Evolutionary conservation across 805 yeast genomes (phyloP), one percentile per base, ranked within the genome.

Genomic region (Torulaspora delbrueckii): DNA sequence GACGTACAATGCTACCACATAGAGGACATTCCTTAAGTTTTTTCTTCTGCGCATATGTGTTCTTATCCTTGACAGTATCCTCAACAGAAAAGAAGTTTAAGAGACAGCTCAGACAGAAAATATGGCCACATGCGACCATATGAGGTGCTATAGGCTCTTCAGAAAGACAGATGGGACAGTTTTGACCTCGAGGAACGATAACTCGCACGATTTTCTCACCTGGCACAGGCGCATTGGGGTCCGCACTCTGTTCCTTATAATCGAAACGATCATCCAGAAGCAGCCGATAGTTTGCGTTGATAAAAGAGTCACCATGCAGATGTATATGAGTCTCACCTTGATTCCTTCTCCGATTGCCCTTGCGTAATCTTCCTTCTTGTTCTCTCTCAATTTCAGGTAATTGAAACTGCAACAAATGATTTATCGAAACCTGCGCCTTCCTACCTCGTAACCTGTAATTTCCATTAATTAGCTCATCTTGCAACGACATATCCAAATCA

Each of bases 71-170:
- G 5, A 66, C 59, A 19, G 71, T 71, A 14, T 82, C 79, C 30
- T 78, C 84, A 36, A 51, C 46, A 13, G 61, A 51, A 37, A 87
- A 68, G 56, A 86, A 78, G 37, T 89, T 77, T 45, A 89, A 63
- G 25, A 91, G 65, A 63, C 99, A 93, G 10, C 89, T 79, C 45
- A 79, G 73, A 60, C 99, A 93, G 58, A 93, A 79, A 12, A 89
- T 75, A 61, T 93, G 99, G 4, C 99, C 99, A 69, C 99, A 93
- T 9, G 81, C 76, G 24, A 88, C 81, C 98, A 93, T 95, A 45
- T 98, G 72, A 2, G 99, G 97, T 0, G 97, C 96, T 13, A 85
- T 77, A 10, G 93, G 86, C 10, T 81, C 82, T 41, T 87, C 95
- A 26, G 82, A 75, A 10, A 93, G 70, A 63, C 99, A 93, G 23